phyloP scores from a whole-genome alignment of 495 filamentous ascomycete species.

The Talaromyces thailandensis region DNA sequence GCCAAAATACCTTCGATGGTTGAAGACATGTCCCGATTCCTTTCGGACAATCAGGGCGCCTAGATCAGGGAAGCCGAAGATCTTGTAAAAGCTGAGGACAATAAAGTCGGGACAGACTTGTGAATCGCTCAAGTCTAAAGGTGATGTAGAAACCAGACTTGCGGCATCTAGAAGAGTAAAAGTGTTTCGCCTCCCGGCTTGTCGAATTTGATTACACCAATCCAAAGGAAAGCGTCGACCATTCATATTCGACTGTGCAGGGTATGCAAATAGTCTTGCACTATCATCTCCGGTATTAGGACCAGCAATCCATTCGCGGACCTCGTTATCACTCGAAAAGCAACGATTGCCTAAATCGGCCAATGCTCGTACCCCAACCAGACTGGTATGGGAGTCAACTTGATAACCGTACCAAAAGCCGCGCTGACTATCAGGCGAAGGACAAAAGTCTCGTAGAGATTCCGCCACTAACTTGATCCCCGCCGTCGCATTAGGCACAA shows the following conservation, averaged over 20 bases:
- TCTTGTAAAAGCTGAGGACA: slow-evolving; percentile 89
- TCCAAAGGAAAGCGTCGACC: slow-evolving; percentile 64
- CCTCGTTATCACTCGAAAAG: slow-evolving; percentile 54
- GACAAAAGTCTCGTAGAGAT: slow-evolving; percentile 50
- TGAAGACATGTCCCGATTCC: slow-evolving; percentile 51
- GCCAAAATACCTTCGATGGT: slow-evolving; percentile 70
- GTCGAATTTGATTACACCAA: slow-evolving; percentile 55
- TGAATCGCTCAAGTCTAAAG: slow-evolving; percentile 58
- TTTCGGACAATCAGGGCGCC: slow-evolving; percentile 81
- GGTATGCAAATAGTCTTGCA: slow-evolving; percentile 64
- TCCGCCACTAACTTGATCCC: slow-evolving; percentile 82
- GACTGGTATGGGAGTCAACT: slow-evolving; percentile 75
- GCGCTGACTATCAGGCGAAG: slow-evolving; percentile 10
- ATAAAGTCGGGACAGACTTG: slow-evolving; percentile 72
- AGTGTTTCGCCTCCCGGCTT: slow-evolving; percentile 11
- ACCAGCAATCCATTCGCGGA: slow-evolving; percentile 56
- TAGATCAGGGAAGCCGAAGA: slow-evolving; percentile 91
- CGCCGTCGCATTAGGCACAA: slow-evolving; percentile 88
- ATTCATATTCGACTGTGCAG: slow-evolving; percentile 90
- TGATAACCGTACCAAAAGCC: slow-evolving; percentile 84
- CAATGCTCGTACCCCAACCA: slow-evolving; percentile 74
- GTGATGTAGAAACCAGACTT: slow-evolving; percentile 66
- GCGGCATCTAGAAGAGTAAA: slow-evolving; percentile 92
- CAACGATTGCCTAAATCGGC: slow-evolving; percentile 52
- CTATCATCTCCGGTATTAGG: slow-evolving; percentile 11